These are phyloP conservation scores for Lactarius pseudohatsudake DNA, from an alignment of 768 basidiomycete genomes.

Conservation along the genomic window DNA sequence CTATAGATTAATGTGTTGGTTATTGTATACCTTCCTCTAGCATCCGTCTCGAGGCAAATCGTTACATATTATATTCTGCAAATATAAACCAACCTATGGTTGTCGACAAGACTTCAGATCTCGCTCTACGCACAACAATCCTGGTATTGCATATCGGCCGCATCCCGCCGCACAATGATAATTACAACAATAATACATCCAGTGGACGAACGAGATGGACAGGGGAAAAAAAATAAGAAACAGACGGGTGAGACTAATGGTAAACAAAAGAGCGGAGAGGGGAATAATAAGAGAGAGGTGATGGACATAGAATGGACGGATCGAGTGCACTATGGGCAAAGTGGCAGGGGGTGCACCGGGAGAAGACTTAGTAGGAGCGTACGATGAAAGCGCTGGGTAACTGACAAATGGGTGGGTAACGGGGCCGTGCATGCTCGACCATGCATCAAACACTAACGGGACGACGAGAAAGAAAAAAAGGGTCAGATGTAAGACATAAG, in stretches of 20 bases:
- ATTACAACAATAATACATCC: slow-evolving; percentile 32
- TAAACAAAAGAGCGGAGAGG: slow-evolving; percentile 21
- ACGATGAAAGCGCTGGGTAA: slow-evolving; percentile 28
- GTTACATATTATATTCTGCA: neutral
- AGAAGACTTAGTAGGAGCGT: slow-evolving; percentile 8
- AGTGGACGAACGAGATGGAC: slow-evolving; percentile 26
- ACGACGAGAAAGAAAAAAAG: slow-evolving; percentile 3
- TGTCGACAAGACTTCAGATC: neutral
- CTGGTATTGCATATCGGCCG: slow-evolving; percentile 23
- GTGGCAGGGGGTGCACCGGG: neutral
- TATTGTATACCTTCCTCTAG: slow-evolving; percentile 21
- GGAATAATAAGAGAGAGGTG: neutral
- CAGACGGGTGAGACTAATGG: slow-evolving; percentile 15
- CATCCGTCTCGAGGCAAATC: neutral
- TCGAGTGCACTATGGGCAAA: slow-evolving; percentile 9
- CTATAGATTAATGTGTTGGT: slow-evolving; percentile 28
- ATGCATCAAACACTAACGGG: slow-evolving; percentile 16
- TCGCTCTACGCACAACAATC: slow-evolving; percentile 22
- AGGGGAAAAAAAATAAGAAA: slow-evolving; percentile 5
- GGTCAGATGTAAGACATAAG: slow-evolving; percentile 22
- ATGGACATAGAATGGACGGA: slow-evolving; percentile 16
- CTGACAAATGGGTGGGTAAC: slow-evolving; percentile 26
- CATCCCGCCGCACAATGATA: slow-evolving; percentile 25
- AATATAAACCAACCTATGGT: neutral
- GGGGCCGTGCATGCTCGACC: slow-evolving; percentile 15